A percentile compares a stretch with the other conserved stretches of the same genome.
Evolutionary conservation across 306 rosid genomes (phyloP).

Genomic region (Cucurbita ficifolia): DNA sequence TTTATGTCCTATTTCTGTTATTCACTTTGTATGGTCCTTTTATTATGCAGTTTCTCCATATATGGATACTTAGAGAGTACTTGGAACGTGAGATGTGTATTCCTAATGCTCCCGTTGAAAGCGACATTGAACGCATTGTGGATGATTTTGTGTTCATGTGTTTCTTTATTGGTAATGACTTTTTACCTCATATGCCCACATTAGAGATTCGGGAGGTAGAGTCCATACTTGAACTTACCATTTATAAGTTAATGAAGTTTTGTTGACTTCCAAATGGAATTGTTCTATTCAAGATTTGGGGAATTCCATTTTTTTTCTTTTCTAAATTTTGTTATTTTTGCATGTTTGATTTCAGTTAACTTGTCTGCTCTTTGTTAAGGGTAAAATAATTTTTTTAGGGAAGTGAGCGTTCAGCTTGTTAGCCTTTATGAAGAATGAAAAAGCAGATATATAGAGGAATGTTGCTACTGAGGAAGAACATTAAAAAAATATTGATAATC

Average conservation of each 20-base stretch:
- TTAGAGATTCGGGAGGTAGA: constrained; percentile 94
- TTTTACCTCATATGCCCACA: constrained; percentile 97
- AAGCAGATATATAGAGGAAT: background rate
- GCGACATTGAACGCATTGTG: constrained; percentile 69
- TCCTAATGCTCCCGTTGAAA: constrained; percentile 56
- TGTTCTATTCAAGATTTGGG: background rate
- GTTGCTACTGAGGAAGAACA: background rate
- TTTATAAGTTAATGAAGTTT: background rate
- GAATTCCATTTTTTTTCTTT: background rate
- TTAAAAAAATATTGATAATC: background rate
- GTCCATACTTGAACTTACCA: background rate
- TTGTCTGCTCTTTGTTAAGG: background rate
- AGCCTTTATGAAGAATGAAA: background rate
- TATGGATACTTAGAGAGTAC: constrained; percentile 92
- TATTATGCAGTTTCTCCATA: constrained; percentile 64
- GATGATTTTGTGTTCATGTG: constrained; percentile 96
- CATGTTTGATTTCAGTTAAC: background rate
- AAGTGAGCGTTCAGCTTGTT: background rate
- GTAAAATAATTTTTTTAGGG: background rate
- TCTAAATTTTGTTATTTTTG: background rate
- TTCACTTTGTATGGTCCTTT: background rate
- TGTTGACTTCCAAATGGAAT: background rate
- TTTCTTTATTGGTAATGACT: constrained; percentile 94
- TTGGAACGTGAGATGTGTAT: constrained; percentile 72
- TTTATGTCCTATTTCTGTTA: background rate